These are phyloP conservation scores for Polytolypa hystricis DNA, from an alignment of 2,329 filamentous ascomycete species.

Conservation along the genomic window DNA sequence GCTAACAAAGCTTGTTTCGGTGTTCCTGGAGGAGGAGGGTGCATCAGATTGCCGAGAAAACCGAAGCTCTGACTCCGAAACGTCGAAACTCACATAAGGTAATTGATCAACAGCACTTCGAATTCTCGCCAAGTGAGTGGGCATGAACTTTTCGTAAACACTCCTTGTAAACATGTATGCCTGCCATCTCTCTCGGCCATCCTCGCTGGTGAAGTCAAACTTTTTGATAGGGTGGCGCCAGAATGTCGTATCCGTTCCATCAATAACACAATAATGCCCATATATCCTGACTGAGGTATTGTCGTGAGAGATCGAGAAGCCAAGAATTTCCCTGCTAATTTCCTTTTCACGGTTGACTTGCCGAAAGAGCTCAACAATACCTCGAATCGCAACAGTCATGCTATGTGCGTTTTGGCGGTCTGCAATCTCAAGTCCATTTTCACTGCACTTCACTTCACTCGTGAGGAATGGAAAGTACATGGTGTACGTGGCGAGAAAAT, in stretches of 20 bases:
- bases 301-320: slow-evolving; percentile 34
- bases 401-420: slow-evolving; percentile 20
- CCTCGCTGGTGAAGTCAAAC: slow-evolving; percentile 22
- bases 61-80: slow-evolving; percentile 5
- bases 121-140: neutral
- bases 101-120: neutral
- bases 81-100: neutral
- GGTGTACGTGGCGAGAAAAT: slow-evolving; percentile 35
- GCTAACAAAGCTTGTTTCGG: too few species aligned
- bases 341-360: slow-evolving; percentile 20
- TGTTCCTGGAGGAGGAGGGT: too few species aligned
- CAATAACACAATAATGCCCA: slow-evolving; percentile 30
- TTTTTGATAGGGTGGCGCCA: slow-evolving; percentile 28
- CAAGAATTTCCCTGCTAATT: slow-evolving; percentile 30
- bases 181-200: slow-evolving; percentile 25
- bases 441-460: slow-evolving; percentile 38
- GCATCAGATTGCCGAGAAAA: too few species aligned
- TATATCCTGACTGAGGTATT: slow-evolving; percentile 26
- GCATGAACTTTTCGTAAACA: slow-evolving; percentile 26
- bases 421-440: slow-evolving; percentile 21
- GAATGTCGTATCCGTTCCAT: slow-evolving; percentile 22
- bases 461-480: slow-evolving; percentile 42
- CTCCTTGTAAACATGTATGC: slow-evolving; percentile 25
- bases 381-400: slow-evolving; percentile 24
- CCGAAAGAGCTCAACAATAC: slow-evolving; percentile 24